phyloP scores from a whole-genome alignment of 23 red algal genomes.

The Gracilaria vermiculophylla region DNA sequence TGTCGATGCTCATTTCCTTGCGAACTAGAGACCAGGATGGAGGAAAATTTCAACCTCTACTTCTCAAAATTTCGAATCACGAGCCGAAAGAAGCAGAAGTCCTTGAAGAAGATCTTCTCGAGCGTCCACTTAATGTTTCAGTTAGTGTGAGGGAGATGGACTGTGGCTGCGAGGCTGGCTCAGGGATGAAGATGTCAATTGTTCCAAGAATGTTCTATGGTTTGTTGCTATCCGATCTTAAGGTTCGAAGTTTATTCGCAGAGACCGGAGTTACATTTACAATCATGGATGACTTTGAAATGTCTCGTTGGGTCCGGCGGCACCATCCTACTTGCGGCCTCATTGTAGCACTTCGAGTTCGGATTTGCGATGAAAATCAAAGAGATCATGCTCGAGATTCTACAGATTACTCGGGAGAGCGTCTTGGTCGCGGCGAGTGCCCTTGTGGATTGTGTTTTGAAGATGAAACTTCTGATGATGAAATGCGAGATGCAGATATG shows the following conservation, averaged over 20 bases:
- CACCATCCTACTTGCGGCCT: neutral
- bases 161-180: constrained; percentile 1
- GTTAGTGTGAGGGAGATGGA: neutral
- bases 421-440: neutral
- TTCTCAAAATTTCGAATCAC: neutral
- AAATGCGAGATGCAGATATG: neutral
- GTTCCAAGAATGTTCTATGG: neutral
- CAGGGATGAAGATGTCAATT: neutral
- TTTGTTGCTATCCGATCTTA: neutral
- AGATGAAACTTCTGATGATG: neutral
- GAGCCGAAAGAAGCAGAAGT: neutral
- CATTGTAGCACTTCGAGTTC: neutral
- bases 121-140: neutral
- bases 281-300: constrained; percentile 3
- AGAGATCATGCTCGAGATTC: neutral
- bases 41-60: neutral
- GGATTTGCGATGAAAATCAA: neutral
- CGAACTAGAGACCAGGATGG: neutral
- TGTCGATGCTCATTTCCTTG: neutral
- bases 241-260: neutral
- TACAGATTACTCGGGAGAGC: neutral
- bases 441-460: constrained; percentile 10
- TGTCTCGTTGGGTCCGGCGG: neutral
- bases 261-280: neutral
- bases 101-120: neutral